Conservation (phyloP, 495 filamentous ascomycete species). For the Neurospora pannonica region DNA sequence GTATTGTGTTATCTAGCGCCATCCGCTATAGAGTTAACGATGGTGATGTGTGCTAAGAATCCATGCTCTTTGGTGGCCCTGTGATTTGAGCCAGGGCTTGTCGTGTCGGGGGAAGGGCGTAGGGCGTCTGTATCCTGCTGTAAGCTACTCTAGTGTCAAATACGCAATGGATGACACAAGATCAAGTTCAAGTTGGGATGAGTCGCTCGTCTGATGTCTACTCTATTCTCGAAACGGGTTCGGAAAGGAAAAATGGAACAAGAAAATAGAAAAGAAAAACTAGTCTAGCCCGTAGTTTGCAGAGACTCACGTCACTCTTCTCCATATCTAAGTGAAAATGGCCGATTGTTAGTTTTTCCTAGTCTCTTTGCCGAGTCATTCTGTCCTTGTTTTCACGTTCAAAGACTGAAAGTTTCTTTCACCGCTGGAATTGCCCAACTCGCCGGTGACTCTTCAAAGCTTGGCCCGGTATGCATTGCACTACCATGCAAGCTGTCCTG, state of each 20-base stretch:
- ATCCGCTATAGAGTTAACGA: not conserved
- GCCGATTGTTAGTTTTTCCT: not conserved
- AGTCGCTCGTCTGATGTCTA: not conserved
- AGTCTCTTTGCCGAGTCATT: not conserved
- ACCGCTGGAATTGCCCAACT: not conserved
- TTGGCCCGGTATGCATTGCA: not conserved
- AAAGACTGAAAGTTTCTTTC: not conserved
- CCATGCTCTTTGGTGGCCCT: not conserved
- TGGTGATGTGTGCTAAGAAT: not conserved
- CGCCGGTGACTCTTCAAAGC: not conserved
- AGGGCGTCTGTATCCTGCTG: not conserved
- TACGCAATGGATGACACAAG: not conserved
- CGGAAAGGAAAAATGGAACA: not conserved
- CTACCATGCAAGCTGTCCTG: not conserved
- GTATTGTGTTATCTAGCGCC: not conserved
- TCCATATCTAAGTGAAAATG: not conserved
- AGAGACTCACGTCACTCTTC: not conserved
- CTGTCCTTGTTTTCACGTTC: not conserved
- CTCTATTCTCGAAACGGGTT: not conserved
- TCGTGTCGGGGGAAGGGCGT: not conserved
- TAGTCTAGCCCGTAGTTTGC: not conserved
- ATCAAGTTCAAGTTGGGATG: not conserved
- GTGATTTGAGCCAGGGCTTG: not conserved
- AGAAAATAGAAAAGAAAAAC: not conserved
- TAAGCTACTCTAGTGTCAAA: not conserved